phyloP scores from a whole-genome alignment of 2,329 filamentous ascomycete species.

The Intubia oerlemansii region DNA sequence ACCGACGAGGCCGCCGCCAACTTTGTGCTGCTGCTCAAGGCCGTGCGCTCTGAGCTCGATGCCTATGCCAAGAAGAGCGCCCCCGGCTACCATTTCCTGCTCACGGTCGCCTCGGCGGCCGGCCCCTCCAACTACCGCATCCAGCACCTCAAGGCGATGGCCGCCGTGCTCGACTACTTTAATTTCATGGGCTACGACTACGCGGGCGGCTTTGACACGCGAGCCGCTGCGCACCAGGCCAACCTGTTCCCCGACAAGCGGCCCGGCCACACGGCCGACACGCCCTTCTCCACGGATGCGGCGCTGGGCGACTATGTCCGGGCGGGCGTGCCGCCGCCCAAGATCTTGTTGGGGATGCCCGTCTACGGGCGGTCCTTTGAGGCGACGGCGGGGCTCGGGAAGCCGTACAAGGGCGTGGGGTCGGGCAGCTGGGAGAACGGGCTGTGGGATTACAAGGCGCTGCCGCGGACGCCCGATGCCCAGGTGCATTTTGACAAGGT shows the following conservation, averaged over 20 bases:
- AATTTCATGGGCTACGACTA: conserved; percentile 57
- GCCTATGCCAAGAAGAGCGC: conserved; percentile 22
- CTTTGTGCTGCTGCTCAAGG: conserved; percentile 22
- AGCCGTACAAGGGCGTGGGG: conserved; percentile 40
- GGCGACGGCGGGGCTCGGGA: conserved; percentile 41
- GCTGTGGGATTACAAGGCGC: conserved; percentile 62
- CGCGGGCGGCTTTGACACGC: conserved; percentile 41
- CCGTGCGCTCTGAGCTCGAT: conserved; percentile 25
- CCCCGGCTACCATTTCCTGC: conserved; percentile 25
- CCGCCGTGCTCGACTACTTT: conserved; percentile 27
- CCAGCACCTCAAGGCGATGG: conserved; percentile 24
- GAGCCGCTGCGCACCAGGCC: conserved; percentile 41
- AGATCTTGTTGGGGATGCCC: conserved; percentile 60
- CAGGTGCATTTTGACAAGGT: conserved; percentile 32
- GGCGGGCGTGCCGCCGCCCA: conserved; percentile 37
- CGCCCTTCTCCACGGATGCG: conserved; percentile 46
- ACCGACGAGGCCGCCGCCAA: conserved; percentile 19
- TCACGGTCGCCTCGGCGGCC: conserved; percentile 30
- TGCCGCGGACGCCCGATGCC: conserved; percentile 37
- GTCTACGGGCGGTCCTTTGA: conserved; percentile 57
- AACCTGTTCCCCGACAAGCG: conserved; percentile 39
- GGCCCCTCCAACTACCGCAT: conserved; percentile 24
- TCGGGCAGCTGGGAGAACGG: conserved; percentile 50
- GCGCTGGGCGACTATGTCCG: conserved; percentile 45
- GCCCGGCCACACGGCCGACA: no score